Base-by-base conservation (phyloP, 2,329 filamentous ascomycete genomes). In the Aureobasidium sp. region DNA sequence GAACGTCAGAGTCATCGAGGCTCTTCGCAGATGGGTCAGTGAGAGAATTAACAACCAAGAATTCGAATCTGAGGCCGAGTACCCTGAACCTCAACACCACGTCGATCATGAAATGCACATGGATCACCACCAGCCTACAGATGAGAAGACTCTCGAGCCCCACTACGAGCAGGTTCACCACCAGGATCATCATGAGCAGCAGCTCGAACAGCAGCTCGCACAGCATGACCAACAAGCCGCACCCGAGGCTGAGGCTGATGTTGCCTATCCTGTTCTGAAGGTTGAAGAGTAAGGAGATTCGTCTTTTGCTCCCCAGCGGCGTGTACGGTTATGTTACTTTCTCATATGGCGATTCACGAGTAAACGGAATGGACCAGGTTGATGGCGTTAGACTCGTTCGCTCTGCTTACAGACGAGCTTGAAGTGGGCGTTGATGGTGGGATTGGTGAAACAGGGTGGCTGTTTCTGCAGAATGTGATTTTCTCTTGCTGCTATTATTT, bases 1-100 rank as follows among this genome's bases (percentile, higher is more conserved):
- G 70, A 85, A 86, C 72, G 83, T 85, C 61, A 82, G 84, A n/a
- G 78, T 84, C 11, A 82, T 87, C 34, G 84, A 87, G 73, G 78
- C 79, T 56, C 77, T 87, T 39, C 78, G 84, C 47, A 78, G 79
- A 22, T 82, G 82, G 71, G 79, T 87, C 66, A 79, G 81, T 61
- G 78, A 82, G 53, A 76, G 81, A 58, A 74, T 87, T 25, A 77
- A 82, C 63, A 73, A 75, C 44, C 80, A 79, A 39, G 81, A 84
- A 39, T 85, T 74, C 62, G 77, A 73, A 60, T 66, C 70, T n/a
- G 72, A 73, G 5, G 71, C 70, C 11, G 69, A 73, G 5, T 59
- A 63, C 8, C 62, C 61, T 5, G 64, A 63, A 27, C 57, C 63
- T 45, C 63, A 45, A 44, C 59, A 59, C 51, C 61, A 56, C 15